Conservation (phyloP, 805 yeast species). For the Yamadazyma nakazawae region DNA sequence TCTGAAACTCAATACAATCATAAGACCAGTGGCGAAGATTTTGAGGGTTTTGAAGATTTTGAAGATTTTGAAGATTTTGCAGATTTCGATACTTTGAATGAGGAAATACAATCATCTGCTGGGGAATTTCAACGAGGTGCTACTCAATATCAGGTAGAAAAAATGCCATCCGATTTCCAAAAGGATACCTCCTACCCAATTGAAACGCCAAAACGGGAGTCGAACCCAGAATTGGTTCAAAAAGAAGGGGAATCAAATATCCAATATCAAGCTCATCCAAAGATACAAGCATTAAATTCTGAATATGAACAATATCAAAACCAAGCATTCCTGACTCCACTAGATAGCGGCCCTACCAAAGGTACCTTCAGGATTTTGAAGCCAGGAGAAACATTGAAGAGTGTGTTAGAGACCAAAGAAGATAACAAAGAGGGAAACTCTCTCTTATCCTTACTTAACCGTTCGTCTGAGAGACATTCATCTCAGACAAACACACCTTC, state of each 20-base stretch:
- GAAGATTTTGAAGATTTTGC: slow-evolving; percentile 30
- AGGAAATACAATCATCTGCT: slow-evolving; percentile 10
- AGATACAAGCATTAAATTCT: neutral
- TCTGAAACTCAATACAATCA: slow-evolving; percentile 14
- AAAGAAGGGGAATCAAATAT: neutral
- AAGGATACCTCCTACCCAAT: neutral
- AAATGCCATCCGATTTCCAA: neutral
- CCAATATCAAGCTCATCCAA: neutral
- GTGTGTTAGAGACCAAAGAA: neutral
- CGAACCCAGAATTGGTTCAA: neutral
- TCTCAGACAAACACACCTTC: neutral
- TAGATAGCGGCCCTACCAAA: slow-evolving; percentile 11
- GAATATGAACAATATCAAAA: slow-evolving; percentile 5
- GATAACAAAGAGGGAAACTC: slow-evolving; percentile 11
- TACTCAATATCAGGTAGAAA: neutral
- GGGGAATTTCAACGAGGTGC: slow-evolving; percentile 5
- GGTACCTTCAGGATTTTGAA: slow-evolving; percentile 24
- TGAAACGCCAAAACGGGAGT: neutral
- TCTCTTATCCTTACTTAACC: slow-evolving; percentile 11
- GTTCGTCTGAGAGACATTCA: slow-evolving; percentile 1
- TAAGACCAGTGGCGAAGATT: slow-evolving; percentile 4
- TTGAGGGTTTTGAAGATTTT: slow-evolving; percentile 27
- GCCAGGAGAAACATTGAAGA: slow-evolving; percentile 25
- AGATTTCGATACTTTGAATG: slow-evolving; percentile 28
- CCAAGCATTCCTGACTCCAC: neutral